Conservation (phyloP, 306 rosid genomes). For the Cucurbita maxima region DNA sequence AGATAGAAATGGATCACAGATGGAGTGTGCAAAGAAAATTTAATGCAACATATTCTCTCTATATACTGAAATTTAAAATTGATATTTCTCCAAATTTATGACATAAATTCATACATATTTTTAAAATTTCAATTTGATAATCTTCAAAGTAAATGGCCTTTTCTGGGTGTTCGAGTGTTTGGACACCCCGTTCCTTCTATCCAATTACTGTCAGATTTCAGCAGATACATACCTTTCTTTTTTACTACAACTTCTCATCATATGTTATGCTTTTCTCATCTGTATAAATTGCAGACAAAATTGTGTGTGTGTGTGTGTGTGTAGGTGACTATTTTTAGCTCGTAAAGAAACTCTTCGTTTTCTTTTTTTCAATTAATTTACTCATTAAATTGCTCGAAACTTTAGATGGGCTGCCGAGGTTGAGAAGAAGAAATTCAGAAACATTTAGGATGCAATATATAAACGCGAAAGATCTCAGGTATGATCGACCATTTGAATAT, state of each 20-base stretch:
- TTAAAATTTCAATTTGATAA: neutral
- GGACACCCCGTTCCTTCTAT: neutral
- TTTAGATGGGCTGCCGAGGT: slow-evolving; percentile 48
- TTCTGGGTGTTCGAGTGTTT: neutral
- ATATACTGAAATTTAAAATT: neutral
- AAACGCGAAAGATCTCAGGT: slow-evolving; percentile 69
- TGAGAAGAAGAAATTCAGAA: slow-evolving; percentile 77
- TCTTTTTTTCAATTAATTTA: neutral
- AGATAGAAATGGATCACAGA: neutral
- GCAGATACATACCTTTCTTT: neutral
- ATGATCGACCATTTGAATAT: neutral
- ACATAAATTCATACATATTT: neutral
- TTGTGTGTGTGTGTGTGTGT: neutral
- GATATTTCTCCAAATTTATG: neutral
- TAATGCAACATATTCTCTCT: neutral
- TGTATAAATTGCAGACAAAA: neutral
- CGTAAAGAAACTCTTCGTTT: neutral
- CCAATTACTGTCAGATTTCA: neutral
- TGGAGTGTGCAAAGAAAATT: neutral
- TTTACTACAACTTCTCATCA: neutral
- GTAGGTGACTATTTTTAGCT: neutral
- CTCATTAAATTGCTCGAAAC: slow-evolving; percentile 1
- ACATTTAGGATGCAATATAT: slow-evolving; percentile 68
- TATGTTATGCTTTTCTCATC: neutral
- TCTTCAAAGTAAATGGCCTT: neutral